Evolutionary conservation across 2,329 filamentous ascomycete genomes (phyloP), one percentile per base, ranked within the genome.

Genomic region (Aspergillus quadricinctus): DNA sequence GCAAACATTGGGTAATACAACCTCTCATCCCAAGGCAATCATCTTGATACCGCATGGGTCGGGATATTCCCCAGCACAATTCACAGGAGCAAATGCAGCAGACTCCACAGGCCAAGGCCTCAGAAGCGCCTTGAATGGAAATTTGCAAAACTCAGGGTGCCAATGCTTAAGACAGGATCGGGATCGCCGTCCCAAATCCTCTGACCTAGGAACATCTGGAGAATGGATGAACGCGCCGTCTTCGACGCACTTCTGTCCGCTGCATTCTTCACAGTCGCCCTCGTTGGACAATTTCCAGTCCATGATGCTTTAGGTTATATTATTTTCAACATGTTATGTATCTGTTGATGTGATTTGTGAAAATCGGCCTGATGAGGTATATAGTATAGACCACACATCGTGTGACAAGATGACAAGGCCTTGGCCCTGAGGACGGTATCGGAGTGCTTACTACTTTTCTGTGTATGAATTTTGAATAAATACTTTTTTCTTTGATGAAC

Each of bases 21-120:
- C 53, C 7, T 43, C 53, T 7, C 53, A 55, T 10, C 50, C 60
- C 5, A 61, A 62, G 21, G 60, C 60, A 2, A 56, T 64, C n/a
- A 58, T 64, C 35, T 23, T 64, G 1, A 50, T 64, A 19, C 57
- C 55, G 7, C 54, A 54, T 23, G 41, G 28, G 3, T 3, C 19
- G 4, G 43, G 43, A 11, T 14, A 14, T 6, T 6, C 43, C n/a
- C 23, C 43, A 11, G 23, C 21, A 17, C 21, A 10, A 23, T 27
- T 27, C 21, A 46, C 11, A 21, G 43, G 43, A 14, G 43, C 19
- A 17, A 23, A 14, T 11, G 8, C 43, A 25, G 40, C 14, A 40
- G 45, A 40, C 29, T 50, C 7, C 35, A 53, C 14, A 14, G 29
- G 17, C 17, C 48, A 9, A 14, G 29, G 17, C 21, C 48, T 49